Evolutionary conservation across 23 red algal species (phyloP).

Genomic region (Chondrus crispus): DNA sequence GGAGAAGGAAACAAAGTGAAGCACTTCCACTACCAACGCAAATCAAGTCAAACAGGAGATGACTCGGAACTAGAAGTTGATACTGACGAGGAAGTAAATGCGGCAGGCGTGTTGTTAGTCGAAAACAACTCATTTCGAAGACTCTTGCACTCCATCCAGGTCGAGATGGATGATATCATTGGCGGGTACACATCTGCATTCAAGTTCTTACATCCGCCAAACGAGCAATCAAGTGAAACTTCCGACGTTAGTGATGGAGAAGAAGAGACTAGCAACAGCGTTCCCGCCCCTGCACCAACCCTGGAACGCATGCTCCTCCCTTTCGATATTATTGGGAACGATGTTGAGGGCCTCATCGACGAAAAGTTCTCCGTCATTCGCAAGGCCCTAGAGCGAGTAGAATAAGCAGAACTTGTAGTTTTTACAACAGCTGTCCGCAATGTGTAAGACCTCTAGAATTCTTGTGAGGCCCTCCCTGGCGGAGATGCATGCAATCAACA

Average conservation of each 20-base stretch:
- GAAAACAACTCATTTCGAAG: conserved; percentile 48
- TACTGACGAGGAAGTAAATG: neutral
- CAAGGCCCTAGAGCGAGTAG: neutral
- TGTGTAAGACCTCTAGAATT: too few relatives aligned
- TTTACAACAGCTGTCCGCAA: neutral
- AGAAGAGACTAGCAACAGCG: neutral
- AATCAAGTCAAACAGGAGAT: neutral
- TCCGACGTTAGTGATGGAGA: neutral
- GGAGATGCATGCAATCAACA: neutral
- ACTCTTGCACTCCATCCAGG: conserved; percentile 29
- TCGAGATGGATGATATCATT: conserved; percentile 44
- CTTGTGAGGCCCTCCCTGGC: too few relatives aligned
- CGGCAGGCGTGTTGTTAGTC: neutral
- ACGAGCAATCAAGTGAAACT: neutral
- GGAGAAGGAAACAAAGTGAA: neutral
- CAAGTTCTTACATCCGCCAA: neutral
- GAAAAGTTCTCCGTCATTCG: conserved; percentile 37
- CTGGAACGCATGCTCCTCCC: conserved; percentile 45
- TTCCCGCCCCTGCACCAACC: neutral
- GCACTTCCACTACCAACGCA: neutral
- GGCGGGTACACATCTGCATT: neutral
- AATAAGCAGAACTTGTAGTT: neutral
- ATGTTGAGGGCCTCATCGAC: conserved; percentile 29
- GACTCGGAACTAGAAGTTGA: neutral
- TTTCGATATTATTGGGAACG: conserved; percentile 39